Evolutionary conservation across 1,284 basidiomycete genomes (phyloP).

Genomic region (Ceratorhiza oryzae-sativae): DNA sequence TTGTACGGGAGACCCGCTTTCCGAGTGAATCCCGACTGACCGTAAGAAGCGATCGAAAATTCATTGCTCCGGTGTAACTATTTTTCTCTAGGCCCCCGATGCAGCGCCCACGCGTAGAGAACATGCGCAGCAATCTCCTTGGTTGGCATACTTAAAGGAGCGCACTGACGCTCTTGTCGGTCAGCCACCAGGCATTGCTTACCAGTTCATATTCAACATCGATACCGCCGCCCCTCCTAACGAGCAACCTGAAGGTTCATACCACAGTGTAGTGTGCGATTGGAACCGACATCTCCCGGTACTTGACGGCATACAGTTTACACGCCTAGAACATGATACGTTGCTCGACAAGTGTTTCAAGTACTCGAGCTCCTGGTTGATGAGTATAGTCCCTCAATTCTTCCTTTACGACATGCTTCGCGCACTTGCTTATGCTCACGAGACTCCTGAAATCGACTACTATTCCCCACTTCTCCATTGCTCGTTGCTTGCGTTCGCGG

Average conservation of each 20-base stretch:
- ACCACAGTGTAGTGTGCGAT: neutral
- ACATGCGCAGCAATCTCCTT: neutral
- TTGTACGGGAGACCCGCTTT: neutral
- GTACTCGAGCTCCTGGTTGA: conserved; percentile 10
- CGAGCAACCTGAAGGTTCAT: neutral
- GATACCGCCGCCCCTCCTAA: neutral
- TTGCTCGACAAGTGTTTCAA: conserved; percentile 4
- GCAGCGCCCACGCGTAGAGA: neutral
- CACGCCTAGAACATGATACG: conserved; percentile 6
- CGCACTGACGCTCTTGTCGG: neutral
- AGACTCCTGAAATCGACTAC: neutral
- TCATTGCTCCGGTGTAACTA: neutral
- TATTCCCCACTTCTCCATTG: conserved; percentile 15
- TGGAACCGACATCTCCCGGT: conserved; percentile 13
- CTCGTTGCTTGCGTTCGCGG: conserved; percentile 1
- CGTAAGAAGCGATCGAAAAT: neutral
- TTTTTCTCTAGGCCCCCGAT: neutral
- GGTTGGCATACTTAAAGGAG: neutral
- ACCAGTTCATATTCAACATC: conserved; percentile 24
- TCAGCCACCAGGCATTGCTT: neutral
- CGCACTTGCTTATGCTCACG: neutral
- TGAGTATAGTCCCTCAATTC: conserved; percentile 1
- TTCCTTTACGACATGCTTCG: conserved; percentile 15
- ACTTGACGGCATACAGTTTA: neutral
- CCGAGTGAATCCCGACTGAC: neutral